Conservation (phyloP, 306 rosid species). For the Cucurbita ficifolia region DNA sequence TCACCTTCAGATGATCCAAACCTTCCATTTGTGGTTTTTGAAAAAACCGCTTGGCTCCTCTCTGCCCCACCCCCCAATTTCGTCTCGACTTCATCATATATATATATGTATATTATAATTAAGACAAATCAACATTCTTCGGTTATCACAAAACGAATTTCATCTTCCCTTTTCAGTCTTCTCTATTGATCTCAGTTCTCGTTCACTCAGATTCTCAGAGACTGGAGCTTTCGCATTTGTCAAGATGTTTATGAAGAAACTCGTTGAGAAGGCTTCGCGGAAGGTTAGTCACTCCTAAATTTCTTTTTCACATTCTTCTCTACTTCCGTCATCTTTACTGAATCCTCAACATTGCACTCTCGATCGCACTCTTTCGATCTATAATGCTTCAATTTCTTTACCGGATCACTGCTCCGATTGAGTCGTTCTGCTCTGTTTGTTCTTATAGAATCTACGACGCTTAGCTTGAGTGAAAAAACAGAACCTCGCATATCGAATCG, state of each 20-base stretch:
- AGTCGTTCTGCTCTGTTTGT: not conserved
- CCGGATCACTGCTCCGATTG: not conserved
- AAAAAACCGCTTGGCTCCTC: conserved; percentile 21
- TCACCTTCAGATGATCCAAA: conserved; percentile 9
- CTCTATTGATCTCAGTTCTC: not conserved
- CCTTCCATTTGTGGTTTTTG: conserved; percentile 2
- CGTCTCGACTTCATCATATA: not conserved
- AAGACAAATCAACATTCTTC: conserved; percentile 4
- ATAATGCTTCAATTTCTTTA: not conserved
- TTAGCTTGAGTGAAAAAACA: not conserved
- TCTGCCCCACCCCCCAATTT: not conserved
- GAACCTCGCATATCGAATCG: not conserved
- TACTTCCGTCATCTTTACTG: not conserved
- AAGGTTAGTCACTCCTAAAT: conserved; percentile 28
- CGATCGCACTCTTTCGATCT: not conserved
- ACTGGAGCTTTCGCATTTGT: not conserved
- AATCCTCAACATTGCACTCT: not conserved
- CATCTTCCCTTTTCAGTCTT: not conserved
- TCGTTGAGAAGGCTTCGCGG: conserved; percentile 79
- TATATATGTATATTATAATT: not conserved
- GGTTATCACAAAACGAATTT: conserved; percentile 41
- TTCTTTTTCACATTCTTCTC: not conserved
- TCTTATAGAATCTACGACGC: not conserved
- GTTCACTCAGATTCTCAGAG: not conserved
- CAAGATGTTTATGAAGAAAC: conserved; percentile 63